Evolutionary conservation across 2,329 filamentous ascomycete genomes (phyloP).

Genomic region (Sporothrix globosa): DNA sequence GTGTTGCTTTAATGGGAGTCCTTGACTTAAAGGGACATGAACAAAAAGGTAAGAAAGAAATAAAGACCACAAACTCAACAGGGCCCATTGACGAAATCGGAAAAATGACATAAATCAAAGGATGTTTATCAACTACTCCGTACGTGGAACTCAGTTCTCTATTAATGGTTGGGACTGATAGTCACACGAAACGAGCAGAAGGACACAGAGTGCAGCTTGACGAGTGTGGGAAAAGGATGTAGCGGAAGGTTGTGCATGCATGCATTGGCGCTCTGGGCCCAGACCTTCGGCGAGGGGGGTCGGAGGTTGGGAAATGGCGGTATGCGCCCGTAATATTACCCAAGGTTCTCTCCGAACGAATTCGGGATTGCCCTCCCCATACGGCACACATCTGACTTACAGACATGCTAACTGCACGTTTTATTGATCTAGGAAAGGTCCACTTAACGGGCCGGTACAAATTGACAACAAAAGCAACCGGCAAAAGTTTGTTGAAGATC

Average conservation of each 20-base stretch:
- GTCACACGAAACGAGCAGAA: slow-evolving; percentile 8
- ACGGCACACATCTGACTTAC: background rate
- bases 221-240: slow-evolving; percentile 1
- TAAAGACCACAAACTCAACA: background rate
- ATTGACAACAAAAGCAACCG: slow-evolving; percentile 15
- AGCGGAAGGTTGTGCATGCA: slow-evolving; percentile 3
- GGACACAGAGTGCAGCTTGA: background rate
- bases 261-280: slow-evolving; percentile 22
- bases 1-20: background rate
- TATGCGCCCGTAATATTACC: background rate
- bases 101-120: background rate
- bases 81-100: background rate
- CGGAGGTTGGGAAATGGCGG: slow-evolving; percentile 24
- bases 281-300: slow-evolving; percentile 21
- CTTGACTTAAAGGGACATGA: background rate
- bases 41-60: background rate
- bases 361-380: slow-evolving; percentile 1
- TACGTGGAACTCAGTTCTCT: background rate
- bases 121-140: background rate
- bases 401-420: slow-evolving; percentile 9
- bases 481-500: background rate
- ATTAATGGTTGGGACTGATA: background rate
- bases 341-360: slow-evolving; percentile 10
- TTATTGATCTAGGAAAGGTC: slow-evolving; percentile 25
- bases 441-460: slow-evolving; percentile 26